Percentiles rank a stretch among this genome's conserved stretches.
Conservation (phyloP, 805 yeast species). For the Blastobotrys peoriensis region DNA sequence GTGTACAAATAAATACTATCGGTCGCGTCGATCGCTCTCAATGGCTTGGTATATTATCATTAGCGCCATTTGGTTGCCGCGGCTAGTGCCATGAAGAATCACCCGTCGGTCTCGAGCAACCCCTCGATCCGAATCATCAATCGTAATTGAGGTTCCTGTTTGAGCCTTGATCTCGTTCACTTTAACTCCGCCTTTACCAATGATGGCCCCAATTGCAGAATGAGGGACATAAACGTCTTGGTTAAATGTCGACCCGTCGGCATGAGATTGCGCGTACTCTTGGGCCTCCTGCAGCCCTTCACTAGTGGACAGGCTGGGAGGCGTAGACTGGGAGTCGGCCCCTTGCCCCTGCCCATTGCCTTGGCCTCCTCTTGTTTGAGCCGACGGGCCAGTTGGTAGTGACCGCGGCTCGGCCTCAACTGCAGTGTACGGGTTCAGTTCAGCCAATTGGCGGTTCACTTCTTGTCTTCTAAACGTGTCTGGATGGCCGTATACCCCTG, state of each 20-base stretch:
- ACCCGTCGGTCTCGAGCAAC: constrained; percentile 22
- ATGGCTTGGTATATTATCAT: constrained; percentile 23
- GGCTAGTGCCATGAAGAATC: constrained; percentile 23
- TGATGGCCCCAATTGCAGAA: constrained; percentile 73
- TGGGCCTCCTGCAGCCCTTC: constrained; percentile 13
- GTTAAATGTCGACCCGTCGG: constrained; percentile 29
- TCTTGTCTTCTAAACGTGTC: constrained; percentile 18
- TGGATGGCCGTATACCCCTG: constrained; percentile 21
- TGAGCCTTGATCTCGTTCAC: constrained; percentile 69
- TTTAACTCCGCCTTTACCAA: constrained; percentile 81
- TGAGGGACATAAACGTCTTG: constrained; percentile 74
- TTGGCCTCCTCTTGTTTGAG: constrained; percentile 1
- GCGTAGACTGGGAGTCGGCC: constrained; percentile 4
- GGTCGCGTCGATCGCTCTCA: constrained; percentile 27
- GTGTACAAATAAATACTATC: no score
- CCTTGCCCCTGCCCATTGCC: constrained; percentile 1
- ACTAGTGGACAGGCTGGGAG: constrained; percentile 5
- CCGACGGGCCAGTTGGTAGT: not conserved
- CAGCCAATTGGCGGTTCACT: constrained; percentile 11
- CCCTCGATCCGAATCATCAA: constrained; percentile 39
- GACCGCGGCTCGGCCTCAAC: not conserved
- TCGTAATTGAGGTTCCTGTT: constrained; percentile 70
- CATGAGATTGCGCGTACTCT: constrained; percentile 4
- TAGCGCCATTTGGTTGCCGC: constrained; percentile 25
- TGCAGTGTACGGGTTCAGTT: constrained; percentile 12